Conservation (phyloP, 257 asterid species). For the Petunia axillaris region DNA sequence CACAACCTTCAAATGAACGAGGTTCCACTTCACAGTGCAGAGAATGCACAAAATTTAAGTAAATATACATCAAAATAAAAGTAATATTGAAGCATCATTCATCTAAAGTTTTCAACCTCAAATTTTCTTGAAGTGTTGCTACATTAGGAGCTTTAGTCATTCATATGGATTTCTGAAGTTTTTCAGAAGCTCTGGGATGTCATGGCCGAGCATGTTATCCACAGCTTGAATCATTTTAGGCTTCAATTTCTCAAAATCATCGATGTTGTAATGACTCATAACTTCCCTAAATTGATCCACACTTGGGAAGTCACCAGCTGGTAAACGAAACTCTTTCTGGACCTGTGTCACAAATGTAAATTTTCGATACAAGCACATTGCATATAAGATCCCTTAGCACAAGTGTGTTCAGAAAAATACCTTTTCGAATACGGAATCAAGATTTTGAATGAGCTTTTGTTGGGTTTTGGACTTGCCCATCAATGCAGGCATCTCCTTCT, state of each 20-base stretch:
- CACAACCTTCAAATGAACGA: neutral
- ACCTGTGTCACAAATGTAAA: constrained; percentile 47
- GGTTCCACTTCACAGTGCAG: neutral
- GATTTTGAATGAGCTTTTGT: constrained; percentile 56
- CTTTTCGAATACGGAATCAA: constrained; percentile 70
- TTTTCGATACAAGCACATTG: neutral
- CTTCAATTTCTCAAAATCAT: constrained; percentile 87
- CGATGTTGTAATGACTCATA: constrained; percentile 57
- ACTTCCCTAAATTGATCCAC: constrained; percentile 72
- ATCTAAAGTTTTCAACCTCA: constrained; percentile 36
- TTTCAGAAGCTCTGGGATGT: constrained; percentile 78
- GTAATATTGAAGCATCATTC: neutral
- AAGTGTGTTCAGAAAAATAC: constrained; percentile 33
- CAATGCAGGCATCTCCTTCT: constrained; percentile 89
- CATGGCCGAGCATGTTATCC: constrained; percentile 84
- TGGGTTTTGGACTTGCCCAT: constrained; percentile 89
- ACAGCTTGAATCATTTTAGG: constrained; percentile 79
- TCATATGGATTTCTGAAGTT: constrained; percentile 77
- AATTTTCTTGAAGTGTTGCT: constrained; percentile 50
- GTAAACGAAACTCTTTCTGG: constrained; percentile 71
- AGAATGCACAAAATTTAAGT: constrained; percentile 6
- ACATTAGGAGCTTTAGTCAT: constrained; percentile 43
- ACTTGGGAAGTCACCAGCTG: constrained; percentile 82
- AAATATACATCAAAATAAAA: constrained; percentile 6
- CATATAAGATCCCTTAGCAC: neutral